Base-by-base conservation (phyloP, 441 rosid genomes). In the Biscutella laevigata region DNA sequence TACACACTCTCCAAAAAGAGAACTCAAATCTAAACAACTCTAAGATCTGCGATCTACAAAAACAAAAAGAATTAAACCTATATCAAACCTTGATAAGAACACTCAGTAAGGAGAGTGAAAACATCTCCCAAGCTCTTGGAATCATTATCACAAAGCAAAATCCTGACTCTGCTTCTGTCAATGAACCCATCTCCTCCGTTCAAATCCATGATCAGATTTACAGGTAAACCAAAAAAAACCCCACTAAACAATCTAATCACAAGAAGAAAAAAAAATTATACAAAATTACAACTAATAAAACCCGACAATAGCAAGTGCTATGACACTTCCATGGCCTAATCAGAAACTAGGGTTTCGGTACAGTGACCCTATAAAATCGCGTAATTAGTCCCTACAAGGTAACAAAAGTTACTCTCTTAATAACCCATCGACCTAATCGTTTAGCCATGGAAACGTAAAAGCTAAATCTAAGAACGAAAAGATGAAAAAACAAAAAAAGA, bases 101-200 rank as follows among this genome's bases (percentile, higher is more conserved):
- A 90, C 62, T 81, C 74, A 44, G 82, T 53, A 45, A 90, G 98
- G 58, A 90, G 95, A 22, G 81, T 67, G 59, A 68, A 77, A 56
- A 78, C 92, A 62, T 83, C 98, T 42, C 77, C 81, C 49, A 75
- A 76, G 57, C 95, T 84, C 56, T 73, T 75, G 7, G 79, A 16
- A 67, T 86, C 91, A 55, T 78, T 90, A 64, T 90, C 98, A 36
- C 95, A 90, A 33, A 90, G 71, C 86, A 90, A 69, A 69, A 90
- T 90, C 74, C 98, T 79, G 38, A 90, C 98, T 83, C 81, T 87
- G 77, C 98, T 87, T 70, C 95, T 78, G 40, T 90, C 98, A 67
- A 83, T 77, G 20, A 90, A 77, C 26, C 89, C 89, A 56, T 76
- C 84, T 59, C 75, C 83, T 47, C 70, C 70, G 62, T 71, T 81